A percentile compares a stretch with the other conserved stretches of the same genome.
These are phyloP conservation scores for Diaporthe helianthi DNA, from an alignment of 2,329 filamentous ascomycete genomes.

Conservation along the genomic window DNA sequence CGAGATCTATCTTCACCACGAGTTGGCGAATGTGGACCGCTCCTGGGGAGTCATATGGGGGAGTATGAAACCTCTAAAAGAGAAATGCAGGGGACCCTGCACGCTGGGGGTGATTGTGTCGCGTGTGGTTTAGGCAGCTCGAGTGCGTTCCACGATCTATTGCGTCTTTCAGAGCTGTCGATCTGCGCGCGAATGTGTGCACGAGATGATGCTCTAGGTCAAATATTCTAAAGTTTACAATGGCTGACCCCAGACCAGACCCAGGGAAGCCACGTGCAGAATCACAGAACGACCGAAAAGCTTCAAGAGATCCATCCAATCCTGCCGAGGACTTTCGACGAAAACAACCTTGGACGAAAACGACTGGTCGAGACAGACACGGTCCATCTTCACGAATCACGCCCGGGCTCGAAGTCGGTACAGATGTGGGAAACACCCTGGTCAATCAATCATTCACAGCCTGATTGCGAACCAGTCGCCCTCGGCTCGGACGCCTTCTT, in stretches of 20 bases:
- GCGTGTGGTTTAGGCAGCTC: too few relatives aligned
- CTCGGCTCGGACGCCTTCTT: neutral
- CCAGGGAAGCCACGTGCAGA: neutral
- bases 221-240: too few relatives aligned
- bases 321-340: neutral
- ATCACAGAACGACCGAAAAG: too few relatives aligned
- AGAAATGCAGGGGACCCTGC: neutral
- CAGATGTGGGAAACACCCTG: neutral
- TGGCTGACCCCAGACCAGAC: neutral
- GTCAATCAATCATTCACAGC: slow-evolving; percentile 3
- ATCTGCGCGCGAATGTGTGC: too few relatives aligned
- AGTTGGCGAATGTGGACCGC: neutral
- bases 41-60: neutral
- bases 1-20: neutral
- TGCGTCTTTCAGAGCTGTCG: neutral
- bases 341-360: neutral
- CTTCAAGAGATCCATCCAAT: neutral
- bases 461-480: neutral
- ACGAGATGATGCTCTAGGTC: too few relatives aligned
- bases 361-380: neutral
- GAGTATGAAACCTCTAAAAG: neutral
- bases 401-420: too few relatives aligned
- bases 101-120: neutral
- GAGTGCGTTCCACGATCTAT: neutral
- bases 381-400: neutral